These are phyloP conservation scores for Fusarium metavorans DNA, from an alignment of 2,329 filamentous ascomycete genomes.

Conservation along the genomic window DNA sequence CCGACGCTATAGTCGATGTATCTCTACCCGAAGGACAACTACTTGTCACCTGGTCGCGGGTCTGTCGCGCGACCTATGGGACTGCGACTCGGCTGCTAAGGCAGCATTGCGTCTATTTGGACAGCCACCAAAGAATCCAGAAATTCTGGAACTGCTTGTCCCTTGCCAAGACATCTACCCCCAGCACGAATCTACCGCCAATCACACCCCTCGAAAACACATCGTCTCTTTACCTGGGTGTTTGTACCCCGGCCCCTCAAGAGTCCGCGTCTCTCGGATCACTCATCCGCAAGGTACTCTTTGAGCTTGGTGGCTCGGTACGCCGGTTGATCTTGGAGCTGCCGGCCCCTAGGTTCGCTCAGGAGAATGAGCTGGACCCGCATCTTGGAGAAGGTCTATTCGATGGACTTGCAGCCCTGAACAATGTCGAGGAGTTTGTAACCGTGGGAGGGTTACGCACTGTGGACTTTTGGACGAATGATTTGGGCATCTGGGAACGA, in stretches of 20 bases:
- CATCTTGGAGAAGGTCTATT: neutral
- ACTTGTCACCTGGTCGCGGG: neutral
- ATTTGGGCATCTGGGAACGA: neutral
- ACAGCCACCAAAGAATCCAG: neutral
- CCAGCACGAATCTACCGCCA: slow-evolving; percentile 6
- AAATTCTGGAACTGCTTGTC: neutral
- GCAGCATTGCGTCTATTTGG: neutral
- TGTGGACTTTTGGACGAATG: slow-evolving; percentile 26
- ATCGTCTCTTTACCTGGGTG: slow-evolving; percentile 26
- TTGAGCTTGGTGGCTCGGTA: slow-evolving; percentile 10
- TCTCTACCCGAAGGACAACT: neutral
- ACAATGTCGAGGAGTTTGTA: slow-evolving; percentile 28
- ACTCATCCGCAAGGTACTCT: slow-evolving; percentile 12
- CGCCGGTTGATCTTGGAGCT: slow-evolving; percentile 29
- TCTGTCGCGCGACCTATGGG: neutral
- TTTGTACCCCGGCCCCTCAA: slow-evolving; percentile 5
- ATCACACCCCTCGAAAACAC: neutral
- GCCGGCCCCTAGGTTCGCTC: slow-evolving; percentile 15
- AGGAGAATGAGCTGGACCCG: slow-evolving; percentile 6
- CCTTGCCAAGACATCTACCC: neutral
- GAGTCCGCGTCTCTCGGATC: neutral
- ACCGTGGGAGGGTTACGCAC: slow-evolving; percentile 22
- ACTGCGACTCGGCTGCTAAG: neutral
- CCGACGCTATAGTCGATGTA: neutral
- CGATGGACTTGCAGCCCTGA: slow-evolving; percentile 4